These are phyloP conservation scores for Pestalotiopsis sp. DNA, from an alignment of 2,329 filamentous ascomycete species.

Conservation along the genomic window DNA sequence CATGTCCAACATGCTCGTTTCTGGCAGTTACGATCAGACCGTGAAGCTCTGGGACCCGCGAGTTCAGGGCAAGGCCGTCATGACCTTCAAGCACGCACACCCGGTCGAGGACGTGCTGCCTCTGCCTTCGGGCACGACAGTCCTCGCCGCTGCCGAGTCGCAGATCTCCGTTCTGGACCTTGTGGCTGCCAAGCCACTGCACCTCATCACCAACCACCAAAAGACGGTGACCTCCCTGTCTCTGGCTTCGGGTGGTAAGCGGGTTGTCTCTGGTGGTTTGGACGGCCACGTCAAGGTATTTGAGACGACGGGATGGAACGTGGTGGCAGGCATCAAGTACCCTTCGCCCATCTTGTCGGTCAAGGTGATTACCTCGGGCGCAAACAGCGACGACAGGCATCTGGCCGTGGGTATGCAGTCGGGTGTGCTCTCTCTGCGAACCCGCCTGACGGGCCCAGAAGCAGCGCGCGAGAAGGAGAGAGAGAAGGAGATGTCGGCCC, in stretches of 20 bases:
- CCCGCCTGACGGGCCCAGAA: conserved; percentile 80
- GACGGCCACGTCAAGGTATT: conserved; percentile 98
- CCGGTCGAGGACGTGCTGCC: conserved; percentile 87
- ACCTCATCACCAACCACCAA: conserved; percentile 90
- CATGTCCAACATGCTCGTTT: conserved; percentile 75
- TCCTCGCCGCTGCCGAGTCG: conserved; percentile 83
- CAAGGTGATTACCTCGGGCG: conserved; percentile 69
- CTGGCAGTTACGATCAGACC: conserved; percentile 92
- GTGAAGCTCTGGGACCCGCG: conserved; percentile 93
- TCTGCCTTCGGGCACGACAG: conserved; percentile 80
- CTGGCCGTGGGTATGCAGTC: conserved; percentile 94
- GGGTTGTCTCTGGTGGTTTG: conserved; percentile 83
- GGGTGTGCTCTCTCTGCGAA: conserved; percentile 86
- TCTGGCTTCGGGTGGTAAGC: conserved; percentile 75
- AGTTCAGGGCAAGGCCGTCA: conserved; percentile 66
- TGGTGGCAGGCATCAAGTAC: conserved; percentile 94
- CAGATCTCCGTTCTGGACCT: conserved; percentile 90
- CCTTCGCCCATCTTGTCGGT: conserved; percentile 86
- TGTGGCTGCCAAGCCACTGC: conserved; percentile 83
- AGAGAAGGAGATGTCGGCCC: conserved; percentile 80
- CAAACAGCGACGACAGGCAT: conserved; percentile 79
- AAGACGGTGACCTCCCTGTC: conserved; percentile 93
- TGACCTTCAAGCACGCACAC: conserved; percentile 93
- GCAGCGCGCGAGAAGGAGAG: conserved; percentile 74
- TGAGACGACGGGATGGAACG: conserved; percentile 91